Evolutionary conservation across 2,329 filamentous ascomycete genomes (phyloP), one percentile per base, ranked within the genome.

Genomic region (Orbilia oligospora): DNA sequence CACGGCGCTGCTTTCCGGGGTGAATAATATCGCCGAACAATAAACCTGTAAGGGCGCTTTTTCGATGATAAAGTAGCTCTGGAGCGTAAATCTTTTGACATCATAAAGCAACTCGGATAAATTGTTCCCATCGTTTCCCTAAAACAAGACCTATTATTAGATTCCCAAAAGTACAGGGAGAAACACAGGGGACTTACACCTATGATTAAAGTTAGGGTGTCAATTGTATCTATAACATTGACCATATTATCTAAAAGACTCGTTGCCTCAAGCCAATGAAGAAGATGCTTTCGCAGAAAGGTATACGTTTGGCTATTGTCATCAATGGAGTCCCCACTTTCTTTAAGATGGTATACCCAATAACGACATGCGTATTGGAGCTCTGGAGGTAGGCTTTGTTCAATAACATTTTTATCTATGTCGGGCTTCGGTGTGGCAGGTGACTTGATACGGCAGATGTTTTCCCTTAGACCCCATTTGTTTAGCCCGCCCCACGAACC

Each of bases 171-270:
- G 44, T 16, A 6, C n/a, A n/a, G 18, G n/a, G 44, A 46, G 27
- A 30, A 30, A 30, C 6, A 3, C 6, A 5, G 16, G 6, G 44
- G 44, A 20, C 44, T 46, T 24, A 18, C 44, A 20, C 44, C 38
- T 1, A 44, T 44, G 8, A 44, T 14, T 44, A 5, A 36, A 36
- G 33, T 30, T 30, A 30, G 27, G 27, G 27, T 30, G 27, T 30
- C 27, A 30, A 30, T 30, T 30, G 27, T 30, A 30, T 30, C 27
- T 30, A 30, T 6, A 30, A 30, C 27, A 30, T 30, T 30, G 27
- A 6, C 27, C 1, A 79, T 63, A 61, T 82, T 81, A 36, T 80
- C 71, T 30, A 84, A 82, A 58, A 44, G 16, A 22, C 36, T 24
- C 18, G 24, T n/a, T 20, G 64, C 64, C 36, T 67, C 46, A 22